A percentile compares a stretch with the other conserved stretches of the same genome.
Evolutionary conservation across 148 eudicot species (phyloP).

Genomic region (Nepenthes gracilis): DNA sequence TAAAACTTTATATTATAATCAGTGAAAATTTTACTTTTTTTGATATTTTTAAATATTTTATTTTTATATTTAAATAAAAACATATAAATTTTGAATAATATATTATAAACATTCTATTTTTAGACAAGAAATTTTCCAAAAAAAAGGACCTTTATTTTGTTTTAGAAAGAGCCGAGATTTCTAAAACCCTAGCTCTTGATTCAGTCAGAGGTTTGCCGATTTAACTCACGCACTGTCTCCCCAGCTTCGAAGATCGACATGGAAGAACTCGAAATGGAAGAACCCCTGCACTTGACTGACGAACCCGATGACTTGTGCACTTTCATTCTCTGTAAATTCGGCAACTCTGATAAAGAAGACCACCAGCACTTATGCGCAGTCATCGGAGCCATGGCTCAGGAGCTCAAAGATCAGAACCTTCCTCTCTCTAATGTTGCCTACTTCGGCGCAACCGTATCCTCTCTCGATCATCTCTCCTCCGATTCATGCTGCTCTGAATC

Average conservation of each 20-base stretch:
- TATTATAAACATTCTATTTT: no score
- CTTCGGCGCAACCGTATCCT: constrained; percentile 58
- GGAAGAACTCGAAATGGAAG: constrained; percentile 32
- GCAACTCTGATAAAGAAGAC: constrained; percentile 27
- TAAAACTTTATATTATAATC: no score
- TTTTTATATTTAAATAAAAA: no score
- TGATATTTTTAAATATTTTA: no score
- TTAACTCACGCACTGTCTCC: no score
- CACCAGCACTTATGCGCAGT: constrained; percentile 63
- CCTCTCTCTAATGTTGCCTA: constrained; percentile 52
- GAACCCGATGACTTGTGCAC: constrained; percentile 33
- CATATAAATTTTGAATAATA: no score
- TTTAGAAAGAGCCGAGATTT: no score
- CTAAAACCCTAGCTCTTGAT: no score
- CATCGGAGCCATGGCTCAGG: constrained; percentile 69
- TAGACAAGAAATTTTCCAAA: no score
- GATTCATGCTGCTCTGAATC: constrained; percentile 11
- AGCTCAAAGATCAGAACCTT: constrained; percentile 42
- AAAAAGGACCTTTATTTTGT: no score
- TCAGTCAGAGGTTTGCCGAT: no score
- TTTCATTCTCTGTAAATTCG: constrained; percentile 29
- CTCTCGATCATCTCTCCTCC: constrained; percentile 41
- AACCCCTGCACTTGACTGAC: neutral
- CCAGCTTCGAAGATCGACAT: neutral
- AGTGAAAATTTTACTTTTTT: no score